phyloP scores from a whole-genome alignment of 495 filamentous ascomycete genomes.

The Aspergillus campestris region DNA sequence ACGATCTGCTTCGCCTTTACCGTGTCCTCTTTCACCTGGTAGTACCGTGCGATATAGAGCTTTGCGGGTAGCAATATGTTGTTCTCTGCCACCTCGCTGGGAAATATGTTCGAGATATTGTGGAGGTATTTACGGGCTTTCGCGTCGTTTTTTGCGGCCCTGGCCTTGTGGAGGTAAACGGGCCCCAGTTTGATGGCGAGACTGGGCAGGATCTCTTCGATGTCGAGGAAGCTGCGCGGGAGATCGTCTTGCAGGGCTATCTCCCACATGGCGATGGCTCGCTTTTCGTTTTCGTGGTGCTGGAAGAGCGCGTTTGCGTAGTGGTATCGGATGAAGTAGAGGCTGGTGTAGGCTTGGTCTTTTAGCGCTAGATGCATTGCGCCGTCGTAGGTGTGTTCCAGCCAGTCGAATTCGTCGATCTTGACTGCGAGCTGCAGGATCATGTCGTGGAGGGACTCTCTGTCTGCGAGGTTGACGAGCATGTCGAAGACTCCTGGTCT shows the following conservation, averaged over 20 bases:
- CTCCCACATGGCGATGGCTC: slow-evolving; percentile 13
- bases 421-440: slow-evolving; percentile 18
- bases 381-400: slow-evolving; percentile 21
- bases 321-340: slow-evolving; percentile 14
- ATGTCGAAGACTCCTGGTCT: slow-evolving; percentile 7
- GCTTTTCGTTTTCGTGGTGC: slow-evolving; percentile 7
- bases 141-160: slow-evolving; percentile 3
- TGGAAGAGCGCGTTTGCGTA: slow-evolving; percentile 14
- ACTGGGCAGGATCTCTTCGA: slow-evolving; percentile 10
- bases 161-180: slow-evolving; percentile 10
- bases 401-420: slow-evolving; percentile 17
- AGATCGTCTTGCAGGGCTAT: slow-evolving; percentile 12
- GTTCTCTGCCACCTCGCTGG: slow-evolving; percentile 8
- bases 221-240: slow-evolving; percentile 6
- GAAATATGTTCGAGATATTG: slow-evolving; percentile 8
- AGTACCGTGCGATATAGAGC: slow-evolving; percentile 17
- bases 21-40: slow-evolving; percentile 19
- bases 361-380: slow-evolving; percentile 18
- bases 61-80: slow-evolving; percentile 12
- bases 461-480: slow-evolving; percentile 15
- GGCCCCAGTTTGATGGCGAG: slow-evolving; percentile 13
- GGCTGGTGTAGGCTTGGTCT: slow-evolving; percentile 4
- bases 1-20: slow-evolving; percentile 18
- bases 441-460: slow-evolving; percentile 21
- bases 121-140: slow-evolving; percentile 3